A percentile compares a stretch with the other conserved stretches of the same genome.
Conservation (phyloP, 73 alveolate species). For the Uronychia binucleata region DNA sequence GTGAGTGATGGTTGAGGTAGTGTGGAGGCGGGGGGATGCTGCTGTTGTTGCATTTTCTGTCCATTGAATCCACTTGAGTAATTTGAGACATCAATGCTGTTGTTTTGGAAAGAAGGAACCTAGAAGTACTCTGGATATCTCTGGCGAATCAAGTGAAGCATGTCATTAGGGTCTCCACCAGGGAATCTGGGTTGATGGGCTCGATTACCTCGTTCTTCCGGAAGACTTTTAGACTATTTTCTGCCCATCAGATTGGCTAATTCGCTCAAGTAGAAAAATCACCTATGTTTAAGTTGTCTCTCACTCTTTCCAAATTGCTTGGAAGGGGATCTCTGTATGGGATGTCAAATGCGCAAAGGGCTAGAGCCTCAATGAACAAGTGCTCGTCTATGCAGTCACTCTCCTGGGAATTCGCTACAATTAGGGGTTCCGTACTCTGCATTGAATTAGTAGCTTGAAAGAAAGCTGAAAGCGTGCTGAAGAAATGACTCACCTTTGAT, state of each 20-base stretch:
- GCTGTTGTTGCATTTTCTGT: no score
- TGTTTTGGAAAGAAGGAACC: neutral
- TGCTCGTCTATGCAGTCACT: slow-evolving; percentile 73
- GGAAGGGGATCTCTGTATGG: slow-evolving; percentile 64
- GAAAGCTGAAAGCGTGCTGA: slow-evolving; percentile 63
- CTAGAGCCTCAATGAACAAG: slow-evolving; percentile 76
- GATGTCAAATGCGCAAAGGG: slow-evolving; percentile 68
- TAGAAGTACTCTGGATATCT: neutral
- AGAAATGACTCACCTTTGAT: slow-evolving; percentile 58
- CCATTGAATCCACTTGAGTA: neutral
- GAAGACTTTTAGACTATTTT: slow-evolving; percentile 51
- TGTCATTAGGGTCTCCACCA: neutral
- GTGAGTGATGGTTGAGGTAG: no score
- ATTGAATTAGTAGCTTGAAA: slow-evolving; percentile 43
- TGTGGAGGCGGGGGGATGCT: no score
- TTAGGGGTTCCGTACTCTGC: neutral
- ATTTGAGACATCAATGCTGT: neutral
- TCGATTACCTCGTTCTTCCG: slow-evolving; percentile 42
- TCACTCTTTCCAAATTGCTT: slow-evolving; percentile 63
- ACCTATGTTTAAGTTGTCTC: slow-evolving; percentile 14
- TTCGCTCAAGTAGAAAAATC: slow-evolving; percentile 65
- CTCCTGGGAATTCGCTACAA: neutral
- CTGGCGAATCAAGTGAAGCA: neutral
- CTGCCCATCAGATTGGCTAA: slow-evolving; percentile 74
- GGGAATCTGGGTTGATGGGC: neutral